Evolutionary conservation across 352 stramenopile genomes (phyloP), one percentile per base, ranked within the genome.

Genomic region (Globisporangium cederbergense): DNA sequence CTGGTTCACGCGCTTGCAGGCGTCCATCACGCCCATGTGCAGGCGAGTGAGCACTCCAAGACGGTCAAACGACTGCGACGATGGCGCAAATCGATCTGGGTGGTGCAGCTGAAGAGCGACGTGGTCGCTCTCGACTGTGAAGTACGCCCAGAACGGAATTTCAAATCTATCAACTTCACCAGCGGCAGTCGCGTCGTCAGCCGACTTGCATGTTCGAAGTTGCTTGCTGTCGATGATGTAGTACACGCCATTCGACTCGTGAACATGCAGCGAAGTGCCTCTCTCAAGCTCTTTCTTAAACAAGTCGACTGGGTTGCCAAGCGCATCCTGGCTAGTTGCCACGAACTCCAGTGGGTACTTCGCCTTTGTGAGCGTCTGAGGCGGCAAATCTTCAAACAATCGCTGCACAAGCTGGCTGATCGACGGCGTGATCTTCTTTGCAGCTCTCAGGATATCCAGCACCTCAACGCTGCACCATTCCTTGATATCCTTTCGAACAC

Each of bases 381-480:
- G 49, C 7, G 88, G 86, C 28, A 95, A 65, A 55, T 93, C 75
- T 16, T 81, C 71, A 69, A 96, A 94, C 4, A 96, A 71, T 7
- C 78, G 75, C 64, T 90, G 81, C 14, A 94, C 81, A 18, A 96
- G 64, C 13, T 71, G 58, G 5, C 75, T 82, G 54, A 93, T 86
- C 2, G 78, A 67, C 18, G 85, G 81, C 9, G 88, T 93, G 16
- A 93, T 82, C 45, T 74, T 67, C 42, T 90, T 77, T 9, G 82
- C 72, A 20, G 76, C 77, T 57, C 79, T 79, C 46, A 96, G 67
- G 63, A 96, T 94, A 6, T 74, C 75, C 34, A 96, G 60, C 53
- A 96, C 90, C 52, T 96, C 82, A 1, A 91, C 67, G 36, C 84
- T 92, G 49, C 81, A 91, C 81, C 87, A 94, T 49, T 96, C 88